Evolutionary conservation across 345 rosid genomes (phyloP), one percentile per base, ranked within the genome.

Genomic region (Adansonia digitata): DNA sequence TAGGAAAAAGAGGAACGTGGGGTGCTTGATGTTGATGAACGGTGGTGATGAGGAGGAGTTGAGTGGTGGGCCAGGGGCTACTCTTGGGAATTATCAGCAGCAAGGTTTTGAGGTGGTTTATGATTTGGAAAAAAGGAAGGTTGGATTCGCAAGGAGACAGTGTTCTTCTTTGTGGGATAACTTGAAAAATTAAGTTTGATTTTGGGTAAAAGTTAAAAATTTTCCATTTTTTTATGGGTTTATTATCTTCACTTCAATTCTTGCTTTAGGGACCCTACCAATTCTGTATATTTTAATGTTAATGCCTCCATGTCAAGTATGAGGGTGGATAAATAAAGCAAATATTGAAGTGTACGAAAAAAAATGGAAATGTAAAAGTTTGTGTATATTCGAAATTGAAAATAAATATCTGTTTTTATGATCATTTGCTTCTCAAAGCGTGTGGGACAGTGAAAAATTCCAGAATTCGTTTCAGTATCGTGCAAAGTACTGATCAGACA

Each of bases 31-130:
- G 98, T 40, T 94, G 83, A 89, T 92, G 96, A 86, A 92, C 90
- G 94, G 93, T 12, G 97, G 98, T 20, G 93, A 86, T 76, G 98
- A 92, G 40, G 64, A 77, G 11, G 98, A 94, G 75, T 73, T 88
- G 74, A 75, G 71, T 0, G 97, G 92, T 76, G 98, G 97, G 74
- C 92, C 97, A 3, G 97, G 89, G 17, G 98, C 88, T 0, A 88
- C 86, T 2, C 43, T 92, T 1, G 98, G 98, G 22, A 94, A 94
- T 75, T 94, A 88, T 43, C 98, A 94, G 80, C 98, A 94, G 29
- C 98, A 94, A 81, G 98, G 98, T 2, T 94, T 94, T 52, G 95
- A 94, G 74, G 97, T 92, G 74, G 97, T 94, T 22, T 94, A 94
- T 77, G 98, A 94, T 77, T 72, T 94, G 87, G 87, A 85, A 86